A percentile compares a stretch with the other conserved stretches of the same genome.
Evolutionary conservation across 495 filamentous ascomycete genomes (phyloP).

Genomic region (Xanthoparmelia taractica): DNA sequence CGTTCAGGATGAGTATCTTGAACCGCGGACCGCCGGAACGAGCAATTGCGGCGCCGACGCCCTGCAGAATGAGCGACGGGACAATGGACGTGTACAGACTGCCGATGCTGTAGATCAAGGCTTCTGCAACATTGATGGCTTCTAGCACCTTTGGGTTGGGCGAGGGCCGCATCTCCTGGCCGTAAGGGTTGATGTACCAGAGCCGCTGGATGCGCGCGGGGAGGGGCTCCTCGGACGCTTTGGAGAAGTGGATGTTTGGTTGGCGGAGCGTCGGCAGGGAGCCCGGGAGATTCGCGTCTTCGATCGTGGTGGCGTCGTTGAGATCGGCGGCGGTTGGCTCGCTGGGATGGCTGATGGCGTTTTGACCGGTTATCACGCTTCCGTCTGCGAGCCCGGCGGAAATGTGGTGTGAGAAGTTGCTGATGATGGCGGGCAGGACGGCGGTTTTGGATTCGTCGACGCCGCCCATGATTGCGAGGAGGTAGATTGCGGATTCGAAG

Average conservation of each 20-base stretch:
- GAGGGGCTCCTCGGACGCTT: slow-evolving; percentile 62
- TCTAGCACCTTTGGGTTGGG: slow-evolving; percentile 73
- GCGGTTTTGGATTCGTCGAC: slow-evolving; percentile 61
- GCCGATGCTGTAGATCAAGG: slow-evolving; percentile 84
- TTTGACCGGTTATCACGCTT: slow-evolving; percentile 79
- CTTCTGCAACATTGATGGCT: slow-evolving; percentile 52
- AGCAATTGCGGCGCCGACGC: slow-evolving; percentile 51
- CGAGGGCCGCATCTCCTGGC: slow-evolving; percentile 72
- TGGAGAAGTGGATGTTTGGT: slow-evolving; percentile 72
- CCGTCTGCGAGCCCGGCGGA: slow-evolving; percentile 71
- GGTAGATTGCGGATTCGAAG: slow-evolving; percentile 74
- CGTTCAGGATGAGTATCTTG: slow-evolving; percentile 84
- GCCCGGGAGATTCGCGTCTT: slow-evolving; percentile 86
- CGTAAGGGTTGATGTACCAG: slow-evolving; percentile 98
- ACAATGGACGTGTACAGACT: slow-evolving; percentile 76
- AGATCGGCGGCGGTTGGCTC: slow-evolving; percentile 36
- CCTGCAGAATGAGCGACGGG: slow-evolving; percentile 61
- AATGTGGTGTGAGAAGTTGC: slow-evolving; percentile 91
- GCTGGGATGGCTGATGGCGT: slow-evolving; percentile 82
- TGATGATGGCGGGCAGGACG: slow-evolving; percentile 85
- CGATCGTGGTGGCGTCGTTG: slow-evolving; percentile 36
- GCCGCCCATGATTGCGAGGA: slow-evolving; percentile 71
- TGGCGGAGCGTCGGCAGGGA: slow-evolving; percentile 69
- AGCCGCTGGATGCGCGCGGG: slow-evolving; percentile 69
- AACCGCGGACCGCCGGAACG: slow-evolving; percentile 30